Evolutionary conservation across 306 rosid genomes (phyloP).

Genomic region (Dalbergia cochinchinensis): DNA sequence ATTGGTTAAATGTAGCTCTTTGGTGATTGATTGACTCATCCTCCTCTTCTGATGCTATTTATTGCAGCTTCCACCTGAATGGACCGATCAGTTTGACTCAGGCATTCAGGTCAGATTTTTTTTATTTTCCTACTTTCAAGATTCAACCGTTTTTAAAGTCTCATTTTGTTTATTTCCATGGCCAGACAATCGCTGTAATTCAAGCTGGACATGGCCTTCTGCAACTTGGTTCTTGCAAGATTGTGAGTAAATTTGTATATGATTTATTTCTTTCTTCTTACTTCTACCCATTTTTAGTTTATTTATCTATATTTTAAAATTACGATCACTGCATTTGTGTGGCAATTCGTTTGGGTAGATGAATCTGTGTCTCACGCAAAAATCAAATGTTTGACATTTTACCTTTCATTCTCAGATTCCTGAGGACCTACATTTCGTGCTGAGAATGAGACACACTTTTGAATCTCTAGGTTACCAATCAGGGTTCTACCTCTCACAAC

Average conservation of each 20-base stretch:
- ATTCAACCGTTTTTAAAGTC: too few species aligned
- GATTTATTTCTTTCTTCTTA: not conserved
- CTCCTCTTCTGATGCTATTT: slow-evolving; percentile 51
- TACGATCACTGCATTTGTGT: not conserved
- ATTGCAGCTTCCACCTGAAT: slow-evolving; percentile 98
- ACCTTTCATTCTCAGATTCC: slow-evolving; percentile 67
- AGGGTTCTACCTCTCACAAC: slow-evolving; percentile 92
- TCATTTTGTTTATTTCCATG: slow-evolving; percentile 6
- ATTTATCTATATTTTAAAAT: not conserved
- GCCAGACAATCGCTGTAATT: slow-evolving; percentile 97
- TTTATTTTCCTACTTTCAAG: too few species aligned
- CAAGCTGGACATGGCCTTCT: slow-evolving; percentile 99
- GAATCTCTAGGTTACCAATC: slow-evolving; percentile 96
- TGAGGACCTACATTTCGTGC: slow-evolving; percentile 96
- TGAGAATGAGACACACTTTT: slow-evolving; percentile 99
- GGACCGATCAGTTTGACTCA: slow-evolving; percentile 98
- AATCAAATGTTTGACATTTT: slow-evolving; percentile 40
- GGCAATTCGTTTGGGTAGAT: not conserved
- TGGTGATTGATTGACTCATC: slow-evolving; percentile 53
- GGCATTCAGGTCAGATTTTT: slow-evolving; percentile 87
- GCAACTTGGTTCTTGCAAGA: slow-evolving; percentile 98
- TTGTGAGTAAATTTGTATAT: slow-evolving; percentile 65
- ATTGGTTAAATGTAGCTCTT: slow-evolving; percentile 39
- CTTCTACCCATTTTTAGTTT: not conserved
- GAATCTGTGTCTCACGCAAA: not conserved